These are phyloP conservation scores for Trichoderma hamatum DNA, from an alignment of 2,329 filamentous ascomycete genomes.

Conservation along the genomic window DNA sequence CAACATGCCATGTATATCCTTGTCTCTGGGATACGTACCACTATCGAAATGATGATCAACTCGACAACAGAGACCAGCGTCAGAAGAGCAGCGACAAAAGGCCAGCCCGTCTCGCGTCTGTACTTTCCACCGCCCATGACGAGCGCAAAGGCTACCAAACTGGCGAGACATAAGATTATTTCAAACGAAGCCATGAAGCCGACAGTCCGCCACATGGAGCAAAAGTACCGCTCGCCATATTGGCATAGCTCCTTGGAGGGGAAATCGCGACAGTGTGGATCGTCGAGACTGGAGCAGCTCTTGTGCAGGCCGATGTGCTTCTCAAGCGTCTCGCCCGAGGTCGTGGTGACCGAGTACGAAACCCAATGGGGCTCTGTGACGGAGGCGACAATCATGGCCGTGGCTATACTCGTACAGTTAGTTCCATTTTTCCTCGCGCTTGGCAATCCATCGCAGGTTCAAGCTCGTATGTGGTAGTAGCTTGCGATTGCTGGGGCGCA, in stretches of 20 bases:
- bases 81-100: conserved; percentile 69
- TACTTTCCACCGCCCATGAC: conserved; percentile 78
- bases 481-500: neutral
- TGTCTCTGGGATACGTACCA: conserved; percentile 61
- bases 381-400: conserved; percentile 69
- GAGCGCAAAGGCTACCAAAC: conserved; percentile 76
- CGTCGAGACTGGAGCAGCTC: conserved; percentile 72
- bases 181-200: conserved; percentile 87
- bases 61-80: conserved; percentile 68
- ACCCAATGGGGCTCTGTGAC: conserved; percentile 75
- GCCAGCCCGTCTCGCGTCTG: conserved; percentile 82
- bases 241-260: conserved; percentile 42
- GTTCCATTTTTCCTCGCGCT: neutral
- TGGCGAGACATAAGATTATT: conserved; percentile 78
- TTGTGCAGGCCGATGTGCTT: conserved; percentile 78
- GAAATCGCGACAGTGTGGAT: conserved; percentile 57
- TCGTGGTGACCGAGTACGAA: conserved; percentile 59
- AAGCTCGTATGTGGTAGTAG: neutral
- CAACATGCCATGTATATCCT: neutral
- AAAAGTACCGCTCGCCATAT: conserved; percentile 69
- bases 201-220: conserved; percentile 86
- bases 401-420: conserved; percentile 52
- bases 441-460: conserved; percentile 6
- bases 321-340: conserved; percentile 50
- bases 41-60: conserved; percentile 76